Percentiles rank a stretch among this genome's conserved stretches.
Evolutionary conservation across 1,284 basidiomycete species (phyloP).

Genomic region (Irpex sp.): DNA sequence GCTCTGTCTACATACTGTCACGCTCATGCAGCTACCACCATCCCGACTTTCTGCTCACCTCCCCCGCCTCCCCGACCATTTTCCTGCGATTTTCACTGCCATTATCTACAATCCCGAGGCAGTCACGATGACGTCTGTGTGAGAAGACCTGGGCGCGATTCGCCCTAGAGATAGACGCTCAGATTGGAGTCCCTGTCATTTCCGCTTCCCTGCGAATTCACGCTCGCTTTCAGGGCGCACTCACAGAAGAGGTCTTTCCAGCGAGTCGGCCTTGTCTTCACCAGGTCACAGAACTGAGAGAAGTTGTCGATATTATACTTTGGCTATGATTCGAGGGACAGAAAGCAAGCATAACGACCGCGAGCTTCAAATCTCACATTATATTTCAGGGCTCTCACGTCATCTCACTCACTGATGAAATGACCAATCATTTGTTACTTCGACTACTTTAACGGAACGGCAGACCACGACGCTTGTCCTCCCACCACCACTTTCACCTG

Average conservation of each 20-base stretch:
- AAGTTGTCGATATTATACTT: not conserved
- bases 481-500: not conserved
- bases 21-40: not conserved
- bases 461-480: not conserved
- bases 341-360: no score
- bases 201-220: no score
- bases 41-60: not conserved
- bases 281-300: not conserved
- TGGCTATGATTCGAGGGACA: no score
- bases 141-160: not conserved
- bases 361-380: no score
- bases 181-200: not conserved
- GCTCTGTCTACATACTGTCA: not conserved
- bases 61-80: not conserved
- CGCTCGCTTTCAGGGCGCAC: no score
- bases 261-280: no score
- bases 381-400: not conserved
- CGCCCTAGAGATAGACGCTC: not conserved
- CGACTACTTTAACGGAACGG: not conserved
- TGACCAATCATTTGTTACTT: not conserved
- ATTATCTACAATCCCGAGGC: not conserved
- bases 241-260: no score
- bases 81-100: not conserved
- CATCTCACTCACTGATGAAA: not conserved
- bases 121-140: slow-evolving; percentile 1